Conservation (phyloP, 2,329 filamentous ascomycete genomes). For the Cryphonectria naterciae region DNA sequence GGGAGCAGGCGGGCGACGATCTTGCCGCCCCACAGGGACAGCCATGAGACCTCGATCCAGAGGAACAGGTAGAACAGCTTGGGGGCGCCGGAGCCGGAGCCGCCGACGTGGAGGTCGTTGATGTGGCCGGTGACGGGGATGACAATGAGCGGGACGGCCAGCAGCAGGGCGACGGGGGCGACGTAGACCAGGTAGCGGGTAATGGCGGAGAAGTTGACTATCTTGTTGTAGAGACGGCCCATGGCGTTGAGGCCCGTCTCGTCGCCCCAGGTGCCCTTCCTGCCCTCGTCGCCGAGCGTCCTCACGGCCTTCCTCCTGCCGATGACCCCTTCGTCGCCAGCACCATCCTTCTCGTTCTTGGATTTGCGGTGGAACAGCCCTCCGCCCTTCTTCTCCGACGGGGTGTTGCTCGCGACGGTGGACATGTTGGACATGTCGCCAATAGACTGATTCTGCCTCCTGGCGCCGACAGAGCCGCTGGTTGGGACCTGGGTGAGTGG, state of each 20-base stretch:
- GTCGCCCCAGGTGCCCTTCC: slow-evolving; percentile 52
- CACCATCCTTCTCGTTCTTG: slow-evolving; percentile 32
- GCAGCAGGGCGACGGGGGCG: slow-evolving; percentile 62
- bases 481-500: slow-evolving; percentile 61
- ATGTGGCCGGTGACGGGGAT: slow-evolving; percentile 50
- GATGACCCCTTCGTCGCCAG: slow-evolving; percentile 42
- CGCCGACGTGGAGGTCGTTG: slow-evolving; percentile 44
- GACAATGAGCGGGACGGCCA: slow-evolving; percentile 66
- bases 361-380: slow-evolving; percentile 44
- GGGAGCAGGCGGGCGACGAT: slow-evolving; percentile 65
- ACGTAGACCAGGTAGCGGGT: slow-evolving; percentile 72
- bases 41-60: slow-evolving; percentile 72
- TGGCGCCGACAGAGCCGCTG: slow-evolving; percentile 56
- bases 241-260: slow-evolving; percentile 65
- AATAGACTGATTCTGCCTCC: slow-evolving; percentile 40
- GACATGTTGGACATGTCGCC: slow-evolving; percentile 41
- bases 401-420: slow-evolving; percentile 28
- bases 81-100: slow-evolving; percentile 32
- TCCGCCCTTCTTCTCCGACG: slow-evolving; percentile 50
- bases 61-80: slow-evolving; percentile 65
- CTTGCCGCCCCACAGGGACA: slow-evolving; percentile 69
- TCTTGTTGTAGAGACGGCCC: slow-evolving; percentile 67
- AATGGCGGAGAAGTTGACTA: slow-evolving; percentile 65
- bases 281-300: slow-evolving; percentile 44
- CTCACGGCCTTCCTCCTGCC: slow-evolving; percentile 55